These are phyloP conservation scores for Amniculicola lignicola DNA, from an alignment of 495 filamentous ascomycete genomes.

Conservation along the genomic window DNA sequence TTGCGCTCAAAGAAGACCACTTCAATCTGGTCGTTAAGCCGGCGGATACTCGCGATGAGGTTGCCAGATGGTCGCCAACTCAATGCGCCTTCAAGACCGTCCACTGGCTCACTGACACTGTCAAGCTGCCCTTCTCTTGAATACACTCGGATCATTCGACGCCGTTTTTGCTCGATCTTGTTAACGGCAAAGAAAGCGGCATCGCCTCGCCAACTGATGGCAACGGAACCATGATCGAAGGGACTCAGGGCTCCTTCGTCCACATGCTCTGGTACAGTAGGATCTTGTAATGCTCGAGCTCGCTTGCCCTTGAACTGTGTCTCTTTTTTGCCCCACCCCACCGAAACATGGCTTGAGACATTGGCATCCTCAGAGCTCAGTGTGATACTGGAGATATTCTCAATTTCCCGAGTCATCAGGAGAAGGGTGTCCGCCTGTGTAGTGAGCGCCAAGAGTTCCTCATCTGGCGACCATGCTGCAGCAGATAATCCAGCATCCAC, in stretches of 20 bases:
- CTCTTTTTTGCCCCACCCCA: conserved; percentile 97
- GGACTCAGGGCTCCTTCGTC: conserved; percentile 75
- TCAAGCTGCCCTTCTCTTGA: conserved; percentile 85
- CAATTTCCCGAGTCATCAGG: conserved; percentile 90
- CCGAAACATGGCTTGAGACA: conserved; percentile 90
- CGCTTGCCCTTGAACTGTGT: conserved; percentile 95
- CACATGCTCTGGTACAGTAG: conserved; percentile 89
- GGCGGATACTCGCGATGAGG: conserved; percentile 79
- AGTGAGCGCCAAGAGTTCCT: conserved; percentile 79
- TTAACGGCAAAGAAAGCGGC: conserved; percentile 89
- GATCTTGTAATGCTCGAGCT: conserved; percentile 84
- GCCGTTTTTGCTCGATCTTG: conserved; percentile 59
- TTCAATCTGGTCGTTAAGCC: conserved; percentile 63
- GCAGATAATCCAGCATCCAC: conserved; percentile 87
- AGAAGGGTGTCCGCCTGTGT: conserved; percentile 76
- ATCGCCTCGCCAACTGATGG: conserved; percentile 91
- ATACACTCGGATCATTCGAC: conserved; percentile 82
- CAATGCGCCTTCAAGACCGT: conserved; percentile 77
- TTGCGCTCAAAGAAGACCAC: conserved; percentile 97
- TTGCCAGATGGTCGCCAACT: conserved; percentile 93
- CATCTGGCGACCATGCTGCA: conserved; percentile 92
- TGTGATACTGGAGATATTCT: conserved; percentile 68
- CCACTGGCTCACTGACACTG: conserved; percentile 89
- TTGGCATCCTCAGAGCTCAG: conserved; percentile 75
- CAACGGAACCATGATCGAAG: conserved; percentile 64